Base-by-base conservation (phyloP, 2,329 filamentous ascomycete species). In the Coniochaeta sp. region DNA sequence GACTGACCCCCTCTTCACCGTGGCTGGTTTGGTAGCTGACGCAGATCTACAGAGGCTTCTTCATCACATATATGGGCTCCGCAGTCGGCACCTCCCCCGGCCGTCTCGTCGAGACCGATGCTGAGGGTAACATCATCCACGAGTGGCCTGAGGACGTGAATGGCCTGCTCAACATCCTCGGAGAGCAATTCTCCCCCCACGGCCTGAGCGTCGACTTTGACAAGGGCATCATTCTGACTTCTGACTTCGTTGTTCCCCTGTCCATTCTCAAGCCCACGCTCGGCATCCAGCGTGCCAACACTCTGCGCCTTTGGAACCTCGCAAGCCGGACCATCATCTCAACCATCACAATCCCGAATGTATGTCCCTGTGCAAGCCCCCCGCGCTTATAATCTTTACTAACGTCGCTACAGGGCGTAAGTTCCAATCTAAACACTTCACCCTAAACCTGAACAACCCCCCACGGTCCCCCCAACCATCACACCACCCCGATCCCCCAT, bases 221-320 rank as follows among this genome's bases (percentile, higher is more conserved):
- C 3, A 81, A 79, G 64, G 79, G 82, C 57, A 69, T 84, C 62
- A 84, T 85, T 59, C 71, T 86, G 0, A 87, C 84, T 1, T 86
- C 83, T 0, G 84, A 87, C 72, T 88, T 85, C 64, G 81, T 87
- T 22, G 81, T 85, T 14, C 84, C 84, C 1, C 68, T 85, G n/a
- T 79, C 77, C 55, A 83, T 87, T 67, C 73, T 87, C 40, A 86
- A 87, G 74, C 84, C 84, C 1, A 81, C 75, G 52, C 64, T 76
- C 5, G 82, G 81, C 6, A 81, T 85, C 57, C 71, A 79, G 59
- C 74, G 74, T 40, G 84, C 81, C 47, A 78, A 84, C 68, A 87
- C 83, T 0, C 75, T 87, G 2, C 79, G 83, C 3, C 78, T 87
- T 2, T 87, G 83, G 83, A 78, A 84, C 58, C 73, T 87, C 4